phyloP scores from a whole-genome alignment of 495 filamentous ascomycete genomes.

The Articulospora tetracladia region DNA sequence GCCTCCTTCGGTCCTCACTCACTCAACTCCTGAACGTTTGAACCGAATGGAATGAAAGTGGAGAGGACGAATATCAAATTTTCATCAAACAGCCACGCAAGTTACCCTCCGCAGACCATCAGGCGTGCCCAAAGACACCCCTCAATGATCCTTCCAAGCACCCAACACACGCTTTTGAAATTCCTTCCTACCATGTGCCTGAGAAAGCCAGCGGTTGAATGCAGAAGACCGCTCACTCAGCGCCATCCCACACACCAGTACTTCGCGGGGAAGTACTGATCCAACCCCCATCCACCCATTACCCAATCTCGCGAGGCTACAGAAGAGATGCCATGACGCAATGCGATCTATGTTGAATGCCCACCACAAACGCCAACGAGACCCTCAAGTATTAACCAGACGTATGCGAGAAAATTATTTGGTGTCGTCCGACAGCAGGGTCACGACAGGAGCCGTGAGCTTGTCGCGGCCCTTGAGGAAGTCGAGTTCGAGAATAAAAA shows the following conservation, averaged over 20 bases:
- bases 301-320: neutral
- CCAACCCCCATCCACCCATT: neutral
- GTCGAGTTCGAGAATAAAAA: conserved; percentile 95
- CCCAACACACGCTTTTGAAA: conserved; percentile 4
- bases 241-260: neutral
- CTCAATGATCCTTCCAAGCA: neutral
- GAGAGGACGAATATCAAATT: neutral
- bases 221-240: conserved; percentile 1
- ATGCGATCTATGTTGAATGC: conserved; percentile 26
- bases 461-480: conserved; percentile 90
- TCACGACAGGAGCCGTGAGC: conserved; percentile 78
- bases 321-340: conserved; percentile 2
- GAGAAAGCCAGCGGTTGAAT: conserved; percentile 14
- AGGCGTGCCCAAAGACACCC: neutral
- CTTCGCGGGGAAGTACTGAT: neutral
- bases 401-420: conserved; percentile 8
- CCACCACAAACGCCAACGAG: conserved; percentile 18
- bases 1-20: no score
- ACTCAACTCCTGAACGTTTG: neutral
- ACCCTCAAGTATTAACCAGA: conserved; percentile 1
- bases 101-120: neutral
- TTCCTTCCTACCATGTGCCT: conserved; percentile 2
- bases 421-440: conserved; percentile 53
- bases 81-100: neutral
- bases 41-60: neutral